Percentiles rank a stretch among this genome's conserved stretches.
These are phyloP conservation scores for Metarhizium anisopliae DNA, from an alignment of 2,329 filamentous ascomycete genomes.

Conservation along the genomic window DNA sequence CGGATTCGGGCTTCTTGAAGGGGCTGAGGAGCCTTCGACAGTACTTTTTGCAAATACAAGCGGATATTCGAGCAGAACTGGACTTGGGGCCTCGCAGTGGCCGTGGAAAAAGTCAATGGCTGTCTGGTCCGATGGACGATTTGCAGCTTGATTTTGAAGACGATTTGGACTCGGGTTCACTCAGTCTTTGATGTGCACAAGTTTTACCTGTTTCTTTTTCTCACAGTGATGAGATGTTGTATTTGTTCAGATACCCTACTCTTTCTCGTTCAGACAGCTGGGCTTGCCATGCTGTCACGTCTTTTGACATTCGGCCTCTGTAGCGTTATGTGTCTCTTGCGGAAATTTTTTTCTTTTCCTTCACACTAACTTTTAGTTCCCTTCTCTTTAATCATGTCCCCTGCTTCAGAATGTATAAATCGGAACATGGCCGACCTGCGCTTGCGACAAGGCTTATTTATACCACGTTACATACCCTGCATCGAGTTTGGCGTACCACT, in stretches of 20 bases:
- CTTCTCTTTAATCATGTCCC: neutral
- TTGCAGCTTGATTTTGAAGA: slow-evolving; percentile 20
- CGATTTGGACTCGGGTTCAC: slow-evolving; percentile 7
- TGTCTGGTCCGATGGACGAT: slow-evolving; percentile 12
- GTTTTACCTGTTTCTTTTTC: neutral
- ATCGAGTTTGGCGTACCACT: slow-evolving; percentile 17
- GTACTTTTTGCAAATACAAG: slow-evolving; percentile 83
- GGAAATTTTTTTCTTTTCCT: neutral
- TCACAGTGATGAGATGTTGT: neutral
- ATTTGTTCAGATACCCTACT: neutral
- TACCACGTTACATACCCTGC: slow-evolving; percentile 16
- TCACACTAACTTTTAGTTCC: neutral
- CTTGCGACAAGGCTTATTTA: neutral
- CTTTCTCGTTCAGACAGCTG: neutral
- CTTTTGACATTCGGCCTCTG: neutral
- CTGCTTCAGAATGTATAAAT: slow-evolving; percentile 10
- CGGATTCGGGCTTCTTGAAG: slow-evolving; percentile 83
- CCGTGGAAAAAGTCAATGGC: slow-evolving; percentile 7
- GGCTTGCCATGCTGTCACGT: neutral
- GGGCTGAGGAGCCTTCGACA: slow-evolving; percentile 68
- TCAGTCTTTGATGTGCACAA: slow-evolving; percentile 1
- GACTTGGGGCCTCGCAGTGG: slow-evolving; percentile 31
- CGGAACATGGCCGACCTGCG: neutral
- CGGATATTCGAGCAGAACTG: slow-evolving; percentile 55
- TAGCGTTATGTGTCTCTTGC: neutral